Evolutionary conservation across 73 alveolate species (phyloP).

Genomic region (Paraurostyla sp.): DNA sequence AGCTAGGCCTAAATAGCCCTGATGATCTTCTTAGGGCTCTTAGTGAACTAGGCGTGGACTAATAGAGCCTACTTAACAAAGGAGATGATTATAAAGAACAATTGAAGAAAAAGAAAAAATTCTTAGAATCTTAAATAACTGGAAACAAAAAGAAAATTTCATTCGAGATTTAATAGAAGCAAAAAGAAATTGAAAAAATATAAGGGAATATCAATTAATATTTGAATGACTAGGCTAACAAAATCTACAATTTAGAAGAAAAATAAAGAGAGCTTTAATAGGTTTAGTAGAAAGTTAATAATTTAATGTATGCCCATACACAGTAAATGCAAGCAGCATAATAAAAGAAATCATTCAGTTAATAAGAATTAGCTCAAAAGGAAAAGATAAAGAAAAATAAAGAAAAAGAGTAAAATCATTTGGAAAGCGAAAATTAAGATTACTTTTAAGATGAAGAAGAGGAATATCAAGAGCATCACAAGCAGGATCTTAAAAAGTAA

Average conservation of each 20-base stretch:
- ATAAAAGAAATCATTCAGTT: no score
- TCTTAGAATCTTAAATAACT: not conserved
- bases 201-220: not conserved
- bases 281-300: not conserved
- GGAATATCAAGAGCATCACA: no score
- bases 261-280: not conserved
- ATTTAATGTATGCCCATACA: no score
- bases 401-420: no score
- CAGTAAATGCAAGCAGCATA: no score
- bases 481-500: no score
- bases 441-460: not conserved
- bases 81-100: conserved; percentile 7
- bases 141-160: conserved; percentile 24
- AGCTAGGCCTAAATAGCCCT: conserved; percentile 51
- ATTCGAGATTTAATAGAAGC: not conserved
- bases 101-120: not conserved
- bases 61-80: not conserved
- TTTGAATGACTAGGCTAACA: not conserved
- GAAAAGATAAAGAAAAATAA: no score
- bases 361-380: no score
- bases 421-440: not conserved
- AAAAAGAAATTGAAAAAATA: conserved; percentile 8
- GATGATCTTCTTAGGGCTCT: not conserved
- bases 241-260: not conserved
- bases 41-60: not conserved